Evolutionary conservation across 2,329 filamentous ascomycete genomes (phyloP).

Genomic region (Teratosphaeria viscida): DNA sequence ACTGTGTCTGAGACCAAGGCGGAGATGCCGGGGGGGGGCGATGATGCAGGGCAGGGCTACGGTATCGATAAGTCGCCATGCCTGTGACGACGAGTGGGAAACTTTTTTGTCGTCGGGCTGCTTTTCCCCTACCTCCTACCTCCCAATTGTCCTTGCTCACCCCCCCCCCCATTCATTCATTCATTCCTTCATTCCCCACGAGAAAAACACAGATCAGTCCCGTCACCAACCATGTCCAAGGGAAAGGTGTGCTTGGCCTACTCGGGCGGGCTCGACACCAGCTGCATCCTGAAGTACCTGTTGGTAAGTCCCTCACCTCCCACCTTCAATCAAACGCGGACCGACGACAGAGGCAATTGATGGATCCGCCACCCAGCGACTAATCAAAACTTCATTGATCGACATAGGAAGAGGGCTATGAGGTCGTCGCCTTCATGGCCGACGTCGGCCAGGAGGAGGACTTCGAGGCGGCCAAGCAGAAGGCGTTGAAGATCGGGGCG

Average conservation of each 20-base stretch:
- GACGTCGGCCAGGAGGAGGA: conserved; percentile 56
- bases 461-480: conserved; percentile 60
- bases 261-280: conserved; percentile 50
- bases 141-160: not conserved
- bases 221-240: conserved; percentile 7
- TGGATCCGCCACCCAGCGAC: conserved; percentile 15
- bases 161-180: too few relatives aligned
- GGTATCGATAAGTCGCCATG: not conserved
- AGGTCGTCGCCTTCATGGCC: conserved; percentile 59
- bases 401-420: conserved; percentile 42
- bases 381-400: conserved; percentile 5
- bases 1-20: too few relatives aligned
- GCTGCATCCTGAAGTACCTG: conserved; percentile 42
- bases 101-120: not conserved
- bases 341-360: not conserved
- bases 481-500: conserved; percentile 61
- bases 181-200: not conserved
- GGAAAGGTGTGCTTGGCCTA: conserved; percentile 40
- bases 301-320: conserved; percentile 16
- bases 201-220: not conserved
- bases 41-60: too few relatives aligned
- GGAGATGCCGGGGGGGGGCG: too few relatives aligned
- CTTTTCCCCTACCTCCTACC: not conserved
- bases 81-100: not conserved
- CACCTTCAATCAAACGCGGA: not conserved